Conservation (phyloP, 2,329 filamentous ascomycete genomes). For the Microsporum ferrugineum region DNA sequence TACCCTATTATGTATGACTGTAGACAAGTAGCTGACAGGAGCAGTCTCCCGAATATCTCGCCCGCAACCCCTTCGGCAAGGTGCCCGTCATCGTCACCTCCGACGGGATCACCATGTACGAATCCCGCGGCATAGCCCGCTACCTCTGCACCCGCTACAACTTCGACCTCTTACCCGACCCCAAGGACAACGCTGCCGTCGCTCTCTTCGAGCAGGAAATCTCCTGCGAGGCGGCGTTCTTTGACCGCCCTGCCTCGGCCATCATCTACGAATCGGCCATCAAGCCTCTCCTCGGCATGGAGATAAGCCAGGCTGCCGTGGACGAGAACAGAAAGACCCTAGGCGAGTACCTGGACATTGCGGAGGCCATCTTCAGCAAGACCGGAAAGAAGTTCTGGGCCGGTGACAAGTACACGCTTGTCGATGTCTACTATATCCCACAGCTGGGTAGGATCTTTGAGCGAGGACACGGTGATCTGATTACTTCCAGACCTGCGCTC, state of each 20-base stretch:
- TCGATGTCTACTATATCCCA: conserved; percentile 41
- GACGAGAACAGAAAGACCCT: conserved; percentile 28
- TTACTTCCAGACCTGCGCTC: conserved; percentile 28
- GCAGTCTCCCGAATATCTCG: conserved; percentile 18
- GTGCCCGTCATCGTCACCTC: conserved; percentile 31
- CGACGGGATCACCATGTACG: conserved; percentile 36
- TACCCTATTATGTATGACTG: not conserved
- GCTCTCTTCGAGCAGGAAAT: conserved; percentile 38
- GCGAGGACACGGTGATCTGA: conserved; percentile 30
- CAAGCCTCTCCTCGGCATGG: conserved; percentile 36
- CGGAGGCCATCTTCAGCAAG: conserved; percentile 15
- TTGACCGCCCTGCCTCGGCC: conserved; percentile 34
- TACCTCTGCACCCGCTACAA: conserved; percentile 38
- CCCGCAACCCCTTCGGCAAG: conserved; percentile 34
- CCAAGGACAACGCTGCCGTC: conserved; percentile 30
- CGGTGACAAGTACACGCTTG: conserved; percentile 34
- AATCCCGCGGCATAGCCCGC: conserved; percentile 40
- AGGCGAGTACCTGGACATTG: conserved; percentile 35
- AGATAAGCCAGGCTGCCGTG: conserved; percentile 33
- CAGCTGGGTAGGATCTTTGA: conserved; percentile 35
- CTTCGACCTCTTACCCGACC: conserved; percentile 34
- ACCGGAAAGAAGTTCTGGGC: conserved; percentile 33
- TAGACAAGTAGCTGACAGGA: not conserved
- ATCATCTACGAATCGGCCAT: conserved; percentile 38
- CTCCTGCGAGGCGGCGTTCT: conserved; percentile 34